Conservation (phyloP, 106 monocot genomes). For the Dendrobium catenatum region DNA sequence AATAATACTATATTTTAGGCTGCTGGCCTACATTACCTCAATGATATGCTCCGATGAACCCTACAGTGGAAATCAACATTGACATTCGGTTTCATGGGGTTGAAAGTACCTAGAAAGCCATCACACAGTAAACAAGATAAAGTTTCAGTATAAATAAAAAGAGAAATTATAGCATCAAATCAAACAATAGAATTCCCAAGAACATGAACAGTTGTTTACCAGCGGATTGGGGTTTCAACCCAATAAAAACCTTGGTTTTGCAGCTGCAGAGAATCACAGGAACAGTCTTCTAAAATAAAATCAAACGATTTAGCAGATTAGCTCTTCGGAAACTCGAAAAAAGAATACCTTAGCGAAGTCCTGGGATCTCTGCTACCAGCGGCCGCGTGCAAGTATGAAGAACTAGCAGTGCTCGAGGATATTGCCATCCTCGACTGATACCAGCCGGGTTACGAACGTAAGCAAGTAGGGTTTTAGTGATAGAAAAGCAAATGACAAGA, state of each 20-base stretch:
- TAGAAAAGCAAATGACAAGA: too few relatives aligned
- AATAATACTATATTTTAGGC: neutral
- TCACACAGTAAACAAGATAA: neutral
- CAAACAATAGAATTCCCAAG: neutral
- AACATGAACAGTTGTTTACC: constrained; percentile 1
- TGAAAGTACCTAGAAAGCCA: constrained; percentile 1
- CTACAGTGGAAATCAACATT: neutral
- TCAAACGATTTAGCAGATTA: neutral
- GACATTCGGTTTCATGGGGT: neutral
- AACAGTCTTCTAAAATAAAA: neutral
- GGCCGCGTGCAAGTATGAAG: neutral
- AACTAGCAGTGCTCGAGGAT: neutral
- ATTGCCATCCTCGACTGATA: neutral
- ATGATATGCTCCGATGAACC: constrained; percentile 1
- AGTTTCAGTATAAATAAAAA: neutral
- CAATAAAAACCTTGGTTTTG: neutral
- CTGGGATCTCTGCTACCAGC: neutral
- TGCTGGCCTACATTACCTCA: neutral
- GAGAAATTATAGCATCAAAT: neutral
- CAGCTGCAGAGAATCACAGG: neutral
- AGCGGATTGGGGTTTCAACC: neutral
- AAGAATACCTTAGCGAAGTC: neutral
- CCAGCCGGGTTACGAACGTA: neutral
- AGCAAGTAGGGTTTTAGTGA: too few relatives aligned
- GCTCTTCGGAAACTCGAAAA: neutral